Evolutionary conservation across 768 basidiomycete species (phyloP).

Genomic region (Fomitopsis pulvina): DNA sequence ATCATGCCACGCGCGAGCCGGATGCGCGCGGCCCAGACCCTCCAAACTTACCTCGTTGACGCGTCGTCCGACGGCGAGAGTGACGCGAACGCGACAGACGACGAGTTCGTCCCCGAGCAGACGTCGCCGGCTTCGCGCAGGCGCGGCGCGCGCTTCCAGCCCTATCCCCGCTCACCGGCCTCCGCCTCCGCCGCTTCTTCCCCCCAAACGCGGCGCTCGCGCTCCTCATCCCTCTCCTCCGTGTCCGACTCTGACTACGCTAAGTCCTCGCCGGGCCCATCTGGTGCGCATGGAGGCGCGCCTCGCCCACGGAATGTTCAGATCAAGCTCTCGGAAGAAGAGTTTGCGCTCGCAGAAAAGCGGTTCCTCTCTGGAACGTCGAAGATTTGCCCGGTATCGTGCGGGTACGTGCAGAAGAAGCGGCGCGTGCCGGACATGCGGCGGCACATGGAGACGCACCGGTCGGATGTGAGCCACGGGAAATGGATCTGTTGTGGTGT

Average conservation of each 20-base stretch:
- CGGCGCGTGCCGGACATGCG: slow-evolving; percentile 8
- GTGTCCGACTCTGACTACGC: background rate
- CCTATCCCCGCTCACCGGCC: background rate
- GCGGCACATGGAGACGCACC: slow-evolving; percentile 11
- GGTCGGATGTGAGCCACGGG: background rate
- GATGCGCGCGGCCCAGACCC: background rate
- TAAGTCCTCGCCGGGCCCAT: background rate
- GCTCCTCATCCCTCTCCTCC: background rate
- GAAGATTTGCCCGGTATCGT: slow-evolving; percentile 1
- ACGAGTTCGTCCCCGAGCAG: slow-evolving; percentile 1
- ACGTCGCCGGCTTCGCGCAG: background rate
- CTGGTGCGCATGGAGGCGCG: background rate
- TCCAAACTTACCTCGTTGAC: background rate
- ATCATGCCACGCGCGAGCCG: background rate
- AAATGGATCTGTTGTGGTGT: slow-evolving; percentile 15
- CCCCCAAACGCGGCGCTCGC: background rate
- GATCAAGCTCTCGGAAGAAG: background rate
- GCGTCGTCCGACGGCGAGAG: background rate
- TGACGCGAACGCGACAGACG: background rate
- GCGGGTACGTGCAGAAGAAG: slow-evolving; percentile 6
- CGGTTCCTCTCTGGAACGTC: background rate
- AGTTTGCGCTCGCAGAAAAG: background rate
- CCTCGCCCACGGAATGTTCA: background rate
- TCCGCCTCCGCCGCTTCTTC: background rate
- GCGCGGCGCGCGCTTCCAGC: background rate